Evolutionary conservation across 1,284 basidiomycete genomes (phyloP), one percentile per base, ranked within the genome.

Genomic region (Ustilago xerochloae): DNA sequence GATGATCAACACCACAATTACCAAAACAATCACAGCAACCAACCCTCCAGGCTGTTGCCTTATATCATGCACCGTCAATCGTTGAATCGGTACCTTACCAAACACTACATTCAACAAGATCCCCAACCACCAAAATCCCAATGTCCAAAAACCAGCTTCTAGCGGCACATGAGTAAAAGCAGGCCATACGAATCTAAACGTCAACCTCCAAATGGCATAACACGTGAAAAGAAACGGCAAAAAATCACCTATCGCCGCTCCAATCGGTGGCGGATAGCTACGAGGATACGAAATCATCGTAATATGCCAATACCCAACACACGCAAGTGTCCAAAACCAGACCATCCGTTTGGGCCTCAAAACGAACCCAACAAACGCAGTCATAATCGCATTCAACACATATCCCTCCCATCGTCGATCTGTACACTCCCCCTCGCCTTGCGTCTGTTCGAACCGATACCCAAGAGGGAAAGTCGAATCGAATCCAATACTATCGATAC

Each of bases 221-320:
- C 88, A 88, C 56, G 92, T 89, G 78, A 94, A 94, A 20, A 94
- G 86, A 0, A 88, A 85, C 0, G 93, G 92, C 15, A 94, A 87
- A 84, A 95, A 94, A 6, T 89, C 89, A 28, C 88, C 89, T 73
- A 94, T 92, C 3, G 89, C 91, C 9, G 86, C 86, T 55, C 91
- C 89, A 53, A 94, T 85, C 9, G 65, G 69, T 12, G 63, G 73
- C 10, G 74, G 76, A 24, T 88, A 88, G 2, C 86, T 87, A 29
- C 88, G 88, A 1, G 92, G 91, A 80, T 94, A 91, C 2, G 91
- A 92, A 75, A 92, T 92, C 26, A 94, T 87, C 1, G 89, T 87
- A 62, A 93, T 87, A 77, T 95, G 93, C 93, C 93, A 94, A 82
- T 89, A 94, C 0, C 93, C 93, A 46, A 94, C 90, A 85, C 90